Conservation (phyloP, 495 filamentous ascomycete genomes). For the Thermochaetoides thermophila region DNA sequence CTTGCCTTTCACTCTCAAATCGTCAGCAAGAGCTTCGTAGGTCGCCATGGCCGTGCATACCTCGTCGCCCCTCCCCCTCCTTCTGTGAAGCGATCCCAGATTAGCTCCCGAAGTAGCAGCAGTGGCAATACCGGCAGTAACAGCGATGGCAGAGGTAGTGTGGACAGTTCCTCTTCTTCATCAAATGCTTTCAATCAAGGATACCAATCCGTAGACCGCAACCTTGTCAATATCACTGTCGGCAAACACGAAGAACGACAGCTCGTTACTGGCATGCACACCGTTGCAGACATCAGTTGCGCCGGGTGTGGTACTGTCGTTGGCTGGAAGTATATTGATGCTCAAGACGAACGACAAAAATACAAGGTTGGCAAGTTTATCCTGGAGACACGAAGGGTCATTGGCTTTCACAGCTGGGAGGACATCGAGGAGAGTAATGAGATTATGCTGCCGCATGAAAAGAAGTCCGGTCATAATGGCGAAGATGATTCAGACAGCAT, state of each 20-base stretch:
- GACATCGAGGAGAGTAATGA: slow-evolving; percentile 13
- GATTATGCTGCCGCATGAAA: neutral
- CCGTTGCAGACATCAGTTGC: slow-evolving; percentile 42
- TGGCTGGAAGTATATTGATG: slow-evolving; percentile 90
- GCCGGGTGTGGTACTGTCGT: slow-evolving; percentile 46
- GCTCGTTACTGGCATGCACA: slow-evolving; percentile 65
- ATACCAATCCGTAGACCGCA: slow-evolving; percentile 1
- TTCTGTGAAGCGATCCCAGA: no score
- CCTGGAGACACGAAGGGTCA: slow-evolving; percentile 69
- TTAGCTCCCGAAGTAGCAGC: no score
- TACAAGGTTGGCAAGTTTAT: slow-evolving; percentile 98
- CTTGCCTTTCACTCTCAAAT: slow-evolving; percentile 66
- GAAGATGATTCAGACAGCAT: slow-evolving; percentile 13
- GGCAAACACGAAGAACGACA: slow-evolving; percentile 48
- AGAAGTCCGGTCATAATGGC: slow-evolving; percentile 3
- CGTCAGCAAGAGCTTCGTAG: slow-evolving; percentile 82
- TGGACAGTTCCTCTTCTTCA: no score
- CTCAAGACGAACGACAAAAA: slow-evolving; percentile 61
- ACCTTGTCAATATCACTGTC: slow-evolving; percentile 32
- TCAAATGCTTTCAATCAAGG: neutral
- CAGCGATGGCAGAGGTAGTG: neutral
- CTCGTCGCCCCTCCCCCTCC: slow-evolving; percentile 36
- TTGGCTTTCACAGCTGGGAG: slow-evolving; percentile 55
- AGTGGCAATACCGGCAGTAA: neutral
- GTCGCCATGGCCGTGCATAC: slow-evolving; percentile 86